Conservation (phyloP, 441 rosid species). For the Theobroma grandiflorum region DNA sequence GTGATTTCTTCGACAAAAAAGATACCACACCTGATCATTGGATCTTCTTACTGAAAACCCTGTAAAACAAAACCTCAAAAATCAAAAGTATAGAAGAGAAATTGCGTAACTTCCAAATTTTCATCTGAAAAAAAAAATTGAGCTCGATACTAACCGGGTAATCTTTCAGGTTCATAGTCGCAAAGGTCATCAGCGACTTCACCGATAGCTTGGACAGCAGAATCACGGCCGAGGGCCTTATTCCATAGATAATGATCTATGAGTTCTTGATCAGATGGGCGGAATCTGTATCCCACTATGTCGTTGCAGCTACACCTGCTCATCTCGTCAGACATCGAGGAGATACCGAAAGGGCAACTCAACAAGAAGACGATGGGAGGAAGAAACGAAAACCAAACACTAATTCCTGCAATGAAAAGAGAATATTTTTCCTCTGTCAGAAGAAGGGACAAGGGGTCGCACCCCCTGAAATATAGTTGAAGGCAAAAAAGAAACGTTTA, state of each 20-base stretch:
- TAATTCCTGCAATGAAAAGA: not conserved
- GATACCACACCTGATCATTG: constrained; percentile 37
- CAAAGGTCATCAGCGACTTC: constrained; percentile 31
- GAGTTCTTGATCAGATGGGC: constrained; percentile 44
- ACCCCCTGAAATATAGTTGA: not conserved
- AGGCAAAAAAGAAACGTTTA: too few species aligned
- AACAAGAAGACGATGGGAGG: not conserved
- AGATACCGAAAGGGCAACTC: not conserved
- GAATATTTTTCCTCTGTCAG: not conserved
- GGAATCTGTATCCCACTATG: constrained; percentile 44
- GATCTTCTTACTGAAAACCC: constrained; percentile 1
- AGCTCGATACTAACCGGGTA: constrained; percentile 22
- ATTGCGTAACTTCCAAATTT: not conserved
- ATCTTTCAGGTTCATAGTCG: constrained; percentile 36
- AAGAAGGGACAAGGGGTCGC: not conserved
- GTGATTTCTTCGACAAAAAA: constrained; percentile 25
- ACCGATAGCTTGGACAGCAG: constrained; percentile 25
- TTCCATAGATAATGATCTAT: constrained; percentile 32
- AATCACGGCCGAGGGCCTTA: constrained; percentile 31
- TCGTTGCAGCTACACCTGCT: constrained; percentile 1
- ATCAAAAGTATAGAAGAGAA: not conserved
- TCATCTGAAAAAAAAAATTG: not conserved
- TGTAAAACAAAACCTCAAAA: constrained; percentile 14
- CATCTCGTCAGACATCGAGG: not conserved
- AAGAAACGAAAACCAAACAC: not conserved